These are phyloP conservation scores for Fusarium protoensiforme DNA, from an alignment of 2,329 filamentous ascomycete genomes.

Conservation along the genomic window DNA sequence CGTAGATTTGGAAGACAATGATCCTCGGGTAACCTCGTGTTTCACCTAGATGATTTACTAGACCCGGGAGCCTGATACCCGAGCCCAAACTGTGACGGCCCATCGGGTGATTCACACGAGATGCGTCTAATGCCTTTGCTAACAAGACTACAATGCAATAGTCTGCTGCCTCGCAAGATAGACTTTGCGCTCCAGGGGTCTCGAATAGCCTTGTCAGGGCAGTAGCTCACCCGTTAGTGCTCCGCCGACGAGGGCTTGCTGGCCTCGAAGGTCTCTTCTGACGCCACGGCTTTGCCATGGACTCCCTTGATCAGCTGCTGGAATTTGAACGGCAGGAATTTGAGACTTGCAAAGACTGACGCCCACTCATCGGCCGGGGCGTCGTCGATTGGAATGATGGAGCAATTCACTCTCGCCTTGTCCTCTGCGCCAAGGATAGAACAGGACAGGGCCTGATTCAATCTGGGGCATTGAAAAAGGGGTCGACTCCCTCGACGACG, in stretches of 20 bases:
- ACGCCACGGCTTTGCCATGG: not conserved
- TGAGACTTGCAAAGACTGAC: conserved; percentile 13
- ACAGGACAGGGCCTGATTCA: not conserved
- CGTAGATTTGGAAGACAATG: not conserved
- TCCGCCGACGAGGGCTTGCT: not conserved
- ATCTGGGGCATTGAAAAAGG: conserved; percentile 19
- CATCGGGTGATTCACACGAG: not conserved
- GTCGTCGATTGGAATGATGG: conserved; percentile 28
- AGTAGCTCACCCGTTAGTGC: not conserved
- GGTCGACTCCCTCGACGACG: not conserved
- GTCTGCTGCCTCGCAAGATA: not conserved
- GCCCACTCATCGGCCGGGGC: not conserved
- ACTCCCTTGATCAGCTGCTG: conserved; percentile 30
- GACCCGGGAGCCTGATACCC: not conserved
- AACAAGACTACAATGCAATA: not conserved
- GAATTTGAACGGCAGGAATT: conserved; percentile 25
- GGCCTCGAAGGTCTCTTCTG: not conserved
- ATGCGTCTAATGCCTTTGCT: not conserved
- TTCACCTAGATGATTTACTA: conserved; percentile 1
- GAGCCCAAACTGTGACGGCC: not conserved
- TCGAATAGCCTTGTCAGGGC: not conserved
- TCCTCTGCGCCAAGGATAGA: not conserved
- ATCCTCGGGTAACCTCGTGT: not conserved
- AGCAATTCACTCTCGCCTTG: conserved; percentile 19
- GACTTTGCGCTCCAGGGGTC: not conserved